Conservation (phyloP, 208 protist species). For the Trypanosoma mega region DNA sequence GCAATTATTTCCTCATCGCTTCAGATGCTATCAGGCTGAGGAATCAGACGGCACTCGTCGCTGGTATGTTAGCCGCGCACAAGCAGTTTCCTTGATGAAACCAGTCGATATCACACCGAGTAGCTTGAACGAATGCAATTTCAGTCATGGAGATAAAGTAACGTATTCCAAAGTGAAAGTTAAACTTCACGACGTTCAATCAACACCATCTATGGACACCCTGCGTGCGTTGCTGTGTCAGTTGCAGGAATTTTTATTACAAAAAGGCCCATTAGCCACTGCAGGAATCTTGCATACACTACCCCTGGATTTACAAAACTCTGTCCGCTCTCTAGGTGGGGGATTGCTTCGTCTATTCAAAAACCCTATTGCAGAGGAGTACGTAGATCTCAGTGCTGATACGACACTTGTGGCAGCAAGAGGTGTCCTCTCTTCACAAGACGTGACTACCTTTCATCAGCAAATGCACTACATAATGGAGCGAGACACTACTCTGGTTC, state of each 20-base stretch:
- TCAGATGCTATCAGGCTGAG: conserved; percentile 33
- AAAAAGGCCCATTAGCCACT: conserved; percentile 23
- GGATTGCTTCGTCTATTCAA: conserved; percentile 52
- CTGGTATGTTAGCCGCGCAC: conserved; percentile 33
- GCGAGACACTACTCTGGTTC: neutral
- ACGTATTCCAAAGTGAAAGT: too few species aligned
- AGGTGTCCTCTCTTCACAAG: conserved; percentile 10
- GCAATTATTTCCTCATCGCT: conserved; percentile 42
- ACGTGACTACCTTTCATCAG: conserved; percentile 5
- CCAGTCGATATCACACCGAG: neutral
- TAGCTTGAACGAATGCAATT: neutral
- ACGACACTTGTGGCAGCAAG: conserved; percentile 16
- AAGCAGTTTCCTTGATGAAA: neutral
- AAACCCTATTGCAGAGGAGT: conserved; percentile 19
- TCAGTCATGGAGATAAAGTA: neutral
- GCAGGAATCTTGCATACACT: conserved; percentile 28
- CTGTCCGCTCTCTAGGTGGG: conserved; percentile 16
- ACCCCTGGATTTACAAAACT: conserved; percentile 22
- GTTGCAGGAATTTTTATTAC: conserved; percentile 6
- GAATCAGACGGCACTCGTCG: conserved; percentile 25
- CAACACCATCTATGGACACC: neutral
- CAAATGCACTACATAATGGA: conserved; percentile 5
- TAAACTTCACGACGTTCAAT: neutral
- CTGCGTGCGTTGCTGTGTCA: neutral
- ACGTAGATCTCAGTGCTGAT: conserved; percentile 25